Evolutionary conservation across 805 yeast species (phyloP).

Genomic region (Metschnikowia reukaufii): DNA sequence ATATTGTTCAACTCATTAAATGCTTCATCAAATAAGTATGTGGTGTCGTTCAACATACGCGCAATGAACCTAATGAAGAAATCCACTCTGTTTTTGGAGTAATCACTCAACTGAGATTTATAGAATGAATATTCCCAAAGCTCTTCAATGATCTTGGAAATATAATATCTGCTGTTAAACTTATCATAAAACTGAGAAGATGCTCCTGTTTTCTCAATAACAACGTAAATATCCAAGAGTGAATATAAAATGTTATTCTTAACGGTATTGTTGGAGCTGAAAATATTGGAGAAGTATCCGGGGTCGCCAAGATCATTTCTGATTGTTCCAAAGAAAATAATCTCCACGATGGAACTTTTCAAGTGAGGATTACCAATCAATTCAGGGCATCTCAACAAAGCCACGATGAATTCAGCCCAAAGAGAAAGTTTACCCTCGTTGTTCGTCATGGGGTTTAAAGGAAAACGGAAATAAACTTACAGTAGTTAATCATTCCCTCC

Average conservation of each 20-base stretch:
- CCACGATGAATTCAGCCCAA: constrained; percentile 70
- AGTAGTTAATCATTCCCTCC: constrained; percentile 77
- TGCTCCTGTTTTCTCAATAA: constrained; percentile 95
- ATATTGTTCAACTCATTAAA: constrained; percentile 75
- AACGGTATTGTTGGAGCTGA: constrained; percentile 63
- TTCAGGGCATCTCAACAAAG: constrained; percentile 80
- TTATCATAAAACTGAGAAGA: constrained; percentile 95
- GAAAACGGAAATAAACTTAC: constrained; percentile 60
- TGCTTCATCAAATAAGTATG: constrained; percentile 88
- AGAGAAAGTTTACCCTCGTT: constrained; percentile 52
- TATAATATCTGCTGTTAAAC: constrained; percentile 85
- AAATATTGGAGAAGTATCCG: constrained; percentile 71
- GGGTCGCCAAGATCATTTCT: constrained; percentile 56
- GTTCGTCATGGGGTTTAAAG: constrained; percentile 55
- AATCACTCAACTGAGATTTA: constrained; percentile 64
- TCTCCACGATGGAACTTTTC: constrained; percentile 79
- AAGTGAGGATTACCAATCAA: constrained; percentile 89
- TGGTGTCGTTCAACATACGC: constrained; percentile 90
- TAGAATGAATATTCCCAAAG: constrained; percentile 77
- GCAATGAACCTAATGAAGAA: constrained; percentile 93
- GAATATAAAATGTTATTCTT: constrained; percentile 72
- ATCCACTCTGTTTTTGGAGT: constrained; percentile 67
- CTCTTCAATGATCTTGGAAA: constrained; percentile 77
- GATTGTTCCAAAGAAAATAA: constrained; percentile 71
- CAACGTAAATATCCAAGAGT: constrained; percentile 84